Conservation (phyloP, 306 rosid species). For the Prunus davidiana region DNA sequence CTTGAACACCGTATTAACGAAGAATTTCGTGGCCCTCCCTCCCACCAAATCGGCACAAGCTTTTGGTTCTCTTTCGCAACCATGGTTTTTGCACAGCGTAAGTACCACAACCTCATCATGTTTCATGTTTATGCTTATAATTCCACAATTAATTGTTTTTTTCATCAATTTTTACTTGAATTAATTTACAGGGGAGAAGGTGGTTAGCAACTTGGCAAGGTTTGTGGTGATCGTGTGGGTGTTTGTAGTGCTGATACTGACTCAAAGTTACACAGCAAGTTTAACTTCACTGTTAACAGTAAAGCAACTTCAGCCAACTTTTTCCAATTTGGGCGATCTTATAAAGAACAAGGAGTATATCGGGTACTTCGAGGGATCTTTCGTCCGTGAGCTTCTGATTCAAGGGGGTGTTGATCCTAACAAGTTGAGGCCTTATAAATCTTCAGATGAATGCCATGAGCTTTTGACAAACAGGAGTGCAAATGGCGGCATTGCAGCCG, state of each 20-base stretch:
- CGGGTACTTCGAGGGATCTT: slow-evolving; percentile 50
- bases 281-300: slow-evolving; percentile 55
- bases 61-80: background rate
- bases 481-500: slow-evolving; percentile 30
- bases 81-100: slow-evolving; percentile 64
- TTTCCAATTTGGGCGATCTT: slow-evolving; percentile 35
- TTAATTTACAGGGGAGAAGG: slow-evolving; percentile 44
- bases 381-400: slow-evolving; percentile 31
- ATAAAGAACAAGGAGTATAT: slow-evolving; percentile 32
- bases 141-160: background rate
- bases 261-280: slow-evolving; percentile 40
- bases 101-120: slow-evolving; percentile 5
- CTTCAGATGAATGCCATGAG: slow-evolving; percentile 3
- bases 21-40: slow-evolving; percentile 34
- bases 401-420: slow-evolving; percentile 31
- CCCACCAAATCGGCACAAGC: no score
- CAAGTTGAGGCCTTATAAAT: slow-evolving; percentile 1
- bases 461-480: slow-evolving; percentile 23
- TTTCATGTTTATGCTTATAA: background rate
- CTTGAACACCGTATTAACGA: slow-evolving; percentile 62
- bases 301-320: slow-evolving; percentile 42
- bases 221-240: no score
- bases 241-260: no score
- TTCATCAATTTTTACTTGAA: background rate
- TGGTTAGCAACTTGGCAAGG: slow-evolving; percentile 27